Conservation (phyloP, 2,329 filamentous ascomycete species). For the Colletotrichum graminicola region DNA sequence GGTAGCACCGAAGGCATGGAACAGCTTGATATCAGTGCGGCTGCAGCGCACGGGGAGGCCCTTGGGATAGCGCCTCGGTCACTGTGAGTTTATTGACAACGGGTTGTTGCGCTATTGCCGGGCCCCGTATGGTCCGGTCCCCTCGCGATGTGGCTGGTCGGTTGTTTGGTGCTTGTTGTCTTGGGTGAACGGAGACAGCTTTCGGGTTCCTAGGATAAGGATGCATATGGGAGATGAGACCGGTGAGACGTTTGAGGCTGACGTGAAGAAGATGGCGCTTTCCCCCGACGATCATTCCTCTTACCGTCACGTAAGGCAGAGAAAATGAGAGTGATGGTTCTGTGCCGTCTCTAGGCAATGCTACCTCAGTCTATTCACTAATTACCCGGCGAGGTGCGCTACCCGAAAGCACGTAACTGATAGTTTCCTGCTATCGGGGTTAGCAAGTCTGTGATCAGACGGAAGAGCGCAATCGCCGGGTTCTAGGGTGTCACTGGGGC, state of each 20-base stretch:
- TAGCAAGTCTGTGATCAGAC: background rate
- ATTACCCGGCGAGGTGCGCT: background rate
- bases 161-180: conserved; percentile 1
- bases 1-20: background rate
- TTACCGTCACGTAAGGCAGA: background rate
- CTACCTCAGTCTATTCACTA: background rate
- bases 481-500: background rate
- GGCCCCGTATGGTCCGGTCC: conserved; percentile 18
- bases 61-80: no score
- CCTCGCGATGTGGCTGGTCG: conserved; percentile 10
- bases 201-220: background rate
- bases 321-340: background rate
- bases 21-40: background rate
- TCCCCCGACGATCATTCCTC: background rate
- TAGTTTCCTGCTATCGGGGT: conserved; percentile 21
- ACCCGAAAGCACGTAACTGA: background rate
- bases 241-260: background rate
- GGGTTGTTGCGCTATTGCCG: conserved; percentile 1
- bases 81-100: background rate
- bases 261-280: background rate
- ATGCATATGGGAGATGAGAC: conserved; percentile 1
- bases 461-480: background rate
- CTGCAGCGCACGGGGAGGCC: background rate
- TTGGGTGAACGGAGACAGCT: background rate
- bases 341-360: background rate